Evolutionary conservation across 768 basidiomycete species (phyloP), one percentile per base, ranked within the genome.

Genomic region (Filobasidium floriforme): DNA sequence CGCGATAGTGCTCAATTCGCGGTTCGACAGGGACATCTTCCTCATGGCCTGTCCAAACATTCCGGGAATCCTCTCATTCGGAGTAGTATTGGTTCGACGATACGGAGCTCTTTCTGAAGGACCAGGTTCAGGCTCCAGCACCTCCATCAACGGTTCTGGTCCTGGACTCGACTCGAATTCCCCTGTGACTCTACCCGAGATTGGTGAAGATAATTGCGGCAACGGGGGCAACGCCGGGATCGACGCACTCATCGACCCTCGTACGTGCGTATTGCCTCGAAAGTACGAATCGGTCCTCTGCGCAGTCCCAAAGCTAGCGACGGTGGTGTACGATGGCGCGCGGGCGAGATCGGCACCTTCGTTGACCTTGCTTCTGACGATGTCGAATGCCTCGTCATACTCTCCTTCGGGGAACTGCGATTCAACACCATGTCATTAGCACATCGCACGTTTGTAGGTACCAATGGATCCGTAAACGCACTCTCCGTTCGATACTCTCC

Each of bases 391-490:
- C 55, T 68, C 63, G 41, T 43, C 12, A 51, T 68, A 68, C 37
- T 68, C 67, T 15, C 67, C 67, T 24, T 65, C 67, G n/a, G 67
- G 67, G 24, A 68, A 68, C 67, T 68, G 60, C 24, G 22, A 61
- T 9, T 61, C 24, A n/a, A 41, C 18, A 10, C 15, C 15, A 24
- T 22, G 14, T 22, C 22, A 55, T 22, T 9, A 22, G 55, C 18
- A 26, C 2, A n/a, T 9, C 55, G 12, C 49, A 2, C 28, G 61
- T 18, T 15, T 14, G 18, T 6, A 3, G 18, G 14, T 14, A 4
- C 12, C 18, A 49, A 4, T 22, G 3, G 22, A 49, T 14, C 4
- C 46, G 5, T 49, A 2, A 14, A 49, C 44, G 61, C 63, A 68
- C 67, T 52, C 67, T 68, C 15, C 67, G 26, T 37, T 68, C 63